phyloP scores from a whole-genome alignment of 768 basidiomycete species.

The Ephemerocybe angulata region DNA sequence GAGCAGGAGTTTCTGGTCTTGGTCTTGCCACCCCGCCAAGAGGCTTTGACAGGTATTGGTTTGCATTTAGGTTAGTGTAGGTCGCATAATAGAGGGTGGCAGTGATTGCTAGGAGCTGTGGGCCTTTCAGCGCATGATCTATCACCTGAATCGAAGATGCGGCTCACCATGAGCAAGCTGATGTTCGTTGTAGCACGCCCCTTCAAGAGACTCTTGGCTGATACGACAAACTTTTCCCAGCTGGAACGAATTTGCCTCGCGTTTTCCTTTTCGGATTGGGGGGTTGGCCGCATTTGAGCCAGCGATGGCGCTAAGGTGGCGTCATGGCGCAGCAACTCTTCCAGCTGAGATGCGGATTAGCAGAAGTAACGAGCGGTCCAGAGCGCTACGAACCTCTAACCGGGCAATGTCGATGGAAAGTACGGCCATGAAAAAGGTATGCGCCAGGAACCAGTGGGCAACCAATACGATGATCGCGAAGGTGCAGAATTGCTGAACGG shows the following conservation, averaged over 20 bases:
- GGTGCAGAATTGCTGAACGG: conserved; percentile 87
- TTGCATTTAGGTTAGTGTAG: conserved; percentile 37
- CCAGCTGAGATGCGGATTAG: too few species aligned
- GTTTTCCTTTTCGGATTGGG: conserved; percentile 19
- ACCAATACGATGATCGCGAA: conserved; percentile 94
- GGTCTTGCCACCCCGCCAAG: conserved; percentile 30
- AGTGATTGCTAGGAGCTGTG: conserved; percentile 73
- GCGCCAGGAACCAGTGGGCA: conserved; percentile 95
- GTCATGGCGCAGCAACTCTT: conserved; percentile 80
- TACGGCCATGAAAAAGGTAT: conserved; percentile 93
- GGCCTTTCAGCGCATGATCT: not conserved
- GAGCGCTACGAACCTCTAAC: conserved; percentile 57
- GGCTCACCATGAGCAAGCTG: conserved; percentile 70
- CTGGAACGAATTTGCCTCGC: conserved; percentile 40
- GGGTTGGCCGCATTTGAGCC: too few species aligned
- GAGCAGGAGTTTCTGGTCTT: conserved; percentile 24
- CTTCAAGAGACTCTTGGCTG: conserved; percentile 47
- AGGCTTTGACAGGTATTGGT: conserved; percentile 26
- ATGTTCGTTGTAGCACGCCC: conserved; percentile 75
- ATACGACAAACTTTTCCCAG: conserved; percentile 40
- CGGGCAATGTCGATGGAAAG: conserved; percentile 95
- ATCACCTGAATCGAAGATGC: not conserved
- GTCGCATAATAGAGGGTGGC: conserved; percentile 74
- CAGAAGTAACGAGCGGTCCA: too few species aligned
- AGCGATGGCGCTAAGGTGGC: conserved; percentile 48